These are phyloP conservation scores for Neoascochyta sp. DNA, from an alignment of 2,329 filamentous ascomycete species.

Conservation along the genomic window DNA sequence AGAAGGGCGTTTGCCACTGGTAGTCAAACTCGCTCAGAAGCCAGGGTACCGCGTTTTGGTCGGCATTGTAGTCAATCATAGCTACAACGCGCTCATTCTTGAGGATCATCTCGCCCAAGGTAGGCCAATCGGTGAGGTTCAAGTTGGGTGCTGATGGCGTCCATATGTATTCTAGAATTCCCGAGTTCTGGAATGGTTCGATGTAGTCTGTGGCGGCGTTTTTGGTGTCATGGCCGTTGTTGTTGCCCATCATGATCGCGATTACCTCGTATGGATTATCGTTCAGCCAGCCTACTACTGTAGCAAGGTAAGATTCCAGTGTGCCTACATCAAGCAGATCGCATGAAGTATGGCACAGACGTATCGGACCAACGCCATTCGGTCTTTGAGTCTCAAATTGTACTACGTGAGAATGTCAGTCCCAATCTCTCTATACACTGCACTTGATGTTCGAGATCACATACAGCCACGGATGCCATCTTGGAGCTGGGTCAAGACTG, in stretches of 20 bases:
- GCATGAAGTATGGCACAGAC: constrained; percentile 80
- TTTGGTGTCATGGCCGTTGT: constrained; percentile 48
- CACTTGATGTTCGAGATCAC: constrained; percentile 3
- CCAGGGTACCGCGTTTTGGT: constrained; percentile 76
- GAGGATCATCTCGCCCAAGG: constrained; percentile 58
- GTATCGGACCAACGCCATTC: constrained; percentile 55
- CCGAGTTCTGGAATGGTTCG: constrained; percentile 65
- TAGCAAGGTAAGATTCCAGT: constrained; percentile 67
- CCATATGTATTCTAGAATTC: constrained; percentile 71
- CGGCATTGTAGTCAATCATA: constrained; percentile 50
- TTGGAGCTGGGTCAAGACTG: constrained; percentile 29
- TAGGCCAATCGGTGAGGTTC: constrained; percentile 75
- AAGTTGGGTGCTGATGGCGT: constrained; percentile 68
- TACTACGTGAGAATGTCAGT: constrained; percentile 39
- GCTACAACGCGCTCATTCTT: constrained; percentile 31
- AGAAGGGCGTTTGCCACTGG: constrained; percentile 89
- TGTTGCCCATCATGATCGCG: constrained; percentile 82
- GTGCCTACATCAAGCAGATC: constrained; percentile 77
- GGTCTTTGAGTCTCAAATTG: constrained; percentile 58
- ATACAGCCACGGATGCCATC: constrained; percentile 38
- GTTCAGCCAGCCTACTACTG: constrained; percentile 69
- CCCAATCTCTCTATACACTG: background rate
- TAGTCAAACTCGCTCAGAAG: constrained; percentile 83
- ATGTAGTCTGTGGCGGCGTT: constrained; percentile 63
- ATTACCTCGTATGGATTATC: constrained; percentile 81